Conservation (phyloP, 2,329 filamentous ascomycete genomes). For the Penicillium verrucosum region DNA sequence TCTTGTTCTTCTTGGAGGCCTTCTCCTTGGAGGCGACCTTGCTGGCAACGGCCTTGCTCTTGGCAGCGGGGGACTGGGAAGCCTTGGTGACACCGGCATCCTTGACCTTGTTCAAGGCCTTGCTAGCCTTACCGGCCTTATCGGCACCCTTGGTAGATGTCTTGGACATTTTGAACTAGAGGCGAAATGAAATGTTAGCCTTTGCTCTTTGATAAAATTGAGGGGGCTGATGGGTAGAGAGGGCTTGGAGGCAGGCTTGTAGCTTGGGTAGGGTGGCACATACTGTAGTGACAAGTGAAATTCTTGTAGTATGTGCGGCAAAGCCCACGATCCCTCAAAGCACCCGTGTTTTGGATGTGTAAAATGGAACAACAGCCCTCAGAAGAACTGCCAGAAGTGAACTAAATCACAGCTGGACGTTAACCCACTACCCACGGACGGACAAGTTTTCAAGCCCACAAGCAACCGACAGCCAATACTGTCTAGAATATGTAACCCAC, state of each 20-base stretch:
- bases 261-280: constrained; percentile 12
- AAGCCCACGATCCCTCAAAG: constrained; percentile 36
- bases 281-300: constrained; percentile 15
- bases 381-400: constrained; percentile 31
- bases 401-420: constrained; percentile 34
- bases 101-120: constrained; percentile 49
- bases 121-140: constrained; percentile 36
- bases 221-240: neutral
- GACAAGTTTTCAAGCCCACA: constrained; percentile 45
- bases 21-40: constrained; percentile 43
- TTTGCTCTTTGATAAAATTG: neutral
- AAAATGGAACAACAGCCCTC: constrained; percentile 27
- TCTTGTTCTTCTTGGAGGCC: constrained; percentile 40
- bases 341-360: constrained; percentile 31
- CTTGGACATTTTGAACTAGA: constrained; percentile 45
- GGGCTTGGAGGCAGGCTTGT: constrained; percentile 10
- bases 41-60: constrained; percentile 46
- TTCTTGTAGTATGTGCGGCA: constrained; percentile 34
- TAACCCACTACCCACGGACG: constrained; percentile 42
- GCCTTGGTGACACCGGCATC: constrained; percentile 46
- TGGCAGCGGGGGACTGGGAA: constrained; percentile 42
- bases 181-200: constrained; percentile 16
- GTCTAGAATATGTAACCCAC: constrained; percentile 44
- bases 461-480: constrained; percentile 41
- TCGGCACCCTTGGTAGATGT: constrained; percentile 39